Conservation (phyloP, 2,329 filamentous ascomycete species). For the Penicillium sp. region DNA sequence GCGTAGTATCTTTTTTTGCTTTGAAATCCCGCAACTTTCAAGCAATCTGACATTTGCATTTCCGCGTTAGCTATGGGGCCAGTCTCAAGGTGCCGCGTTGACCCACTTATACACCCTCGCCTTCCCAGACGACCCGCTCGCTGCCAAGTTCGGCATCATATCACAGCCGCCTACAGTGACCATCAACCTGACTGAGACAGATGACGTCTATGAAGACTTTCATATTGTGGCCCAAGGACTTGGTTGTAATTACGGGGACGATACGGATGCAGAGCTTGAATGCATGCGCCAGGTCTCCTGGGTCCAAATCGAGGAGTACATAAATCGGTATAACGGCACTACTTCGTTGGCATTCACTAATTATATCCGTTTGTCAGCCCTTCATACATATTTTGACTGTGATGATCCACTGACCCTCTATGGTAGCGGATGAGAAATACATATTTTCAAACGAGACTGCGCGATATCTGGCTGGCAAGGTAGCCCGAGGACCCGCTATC, state of each 20-base stretch:
- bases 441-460: slow-evolving; percentile 31
- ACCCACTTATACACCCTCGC: slow-evolving; percentile 25
- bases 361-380: slow-evolving; percentile 4
- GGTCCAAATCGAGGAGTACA: slow-evolving; percentile 26
- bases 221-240: slow-evolving; percentile 29
- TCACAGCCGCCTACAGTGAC: slow-evolving; percentile 6
- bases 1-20: neutral
- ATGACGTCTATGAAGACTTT: slow-evolving; percentile 26
- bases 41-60: neutral
- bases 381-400: neutral
- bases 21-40: neutral
- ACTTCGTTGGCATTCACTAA: slow-evolving; percentile 21
- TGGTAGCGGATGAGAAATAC: slow-evolving; percentile 24
- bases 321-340: slow-evolving; percentile 24
- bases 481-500: slow-evolving; percentile 19
- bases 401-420: neutral
- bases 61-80: slow-evolving; percentile 19
- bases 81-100: slow-evolving; percentile 24
- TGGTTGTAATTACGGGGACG: slow-evolving; percentile 25
- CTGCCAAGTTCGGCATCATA: slow-evolving; percentile 18
- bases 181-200: slow-evolving; percentile 5
- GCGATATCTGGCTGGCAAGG: slow-evolving; percentile 12
- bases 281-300: slow-evolving; percentile 30
- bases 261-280: slow-evolving; percentile 24
- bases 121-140: slow-evolving; percentile 27